Conservation (phyloP, 176 grass and related monocot genomes). For the Eleusine indica region DNA sequence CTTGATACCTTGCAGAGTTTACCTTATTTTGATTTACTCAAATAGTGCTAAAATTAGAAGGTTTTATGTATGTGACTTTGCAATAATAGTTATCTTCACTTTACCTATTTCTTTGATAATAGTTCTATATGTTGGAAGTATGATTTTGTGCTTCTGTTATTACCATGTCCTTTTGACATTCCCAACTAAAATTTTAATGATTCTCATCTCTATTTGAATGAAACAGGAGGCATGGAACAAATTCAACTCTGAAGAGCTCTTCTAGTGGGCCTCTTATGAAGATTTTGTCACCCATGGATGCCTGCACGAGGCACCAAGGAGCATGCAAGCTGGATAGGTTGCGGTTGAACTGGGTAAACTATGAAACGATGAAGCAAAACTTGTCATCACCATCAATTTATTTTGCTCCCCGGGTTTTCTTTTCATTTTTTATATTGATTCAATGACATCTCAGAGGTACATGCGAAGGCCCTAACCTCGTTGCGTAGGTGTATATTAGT, state of each 20-base stretch:
- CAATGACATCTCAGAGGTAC: constrained; percentile 28
- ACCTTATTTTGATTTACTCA: constrained; percentile 17
- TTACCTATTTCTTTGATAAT: not conserved
- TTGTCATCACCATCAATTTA: constrained; percentile 2
- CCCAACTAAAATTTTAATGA: not conserved
- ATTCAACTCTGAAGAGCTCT: constrained; percentile 77
- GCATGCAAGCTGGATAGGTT: not conserved
- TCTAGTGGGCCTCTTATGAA: constrained; percentile 33
- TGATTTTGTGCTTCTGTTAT: not conserved
- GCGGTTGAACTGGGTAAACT: not conserved
- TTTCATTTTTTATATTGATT: constrained; percentile 38
- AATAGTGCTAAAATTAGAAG: not conserved
- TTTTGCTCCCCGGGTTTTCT: constrained; percentile 9
- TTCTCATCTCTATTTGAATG: constrained; percentile 23
- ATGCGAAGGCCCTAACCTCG: constrained; percentile 35
- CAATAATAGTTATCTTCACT: not conserved
- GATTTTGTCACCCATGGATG: constrained; percentile 14
- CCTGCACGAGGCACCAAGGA: not conserved
- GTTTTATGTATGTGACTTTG: constrained; percentile 13
- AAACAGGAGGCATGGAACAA: constrained; percentile 79
- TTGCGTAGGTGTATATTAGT: constrained; percentile 46
- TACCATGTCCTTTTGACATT: not conserved
- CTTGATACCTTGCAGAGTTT: not conserved
- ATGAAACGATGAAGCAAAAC: constrained; percentile 32
- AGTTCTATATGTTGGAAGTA: not conserved